phyloP scores from a whole-genome alignment of 2,329 filamentous ascomycete species.

The Bipolaris gigantea region DNA sequence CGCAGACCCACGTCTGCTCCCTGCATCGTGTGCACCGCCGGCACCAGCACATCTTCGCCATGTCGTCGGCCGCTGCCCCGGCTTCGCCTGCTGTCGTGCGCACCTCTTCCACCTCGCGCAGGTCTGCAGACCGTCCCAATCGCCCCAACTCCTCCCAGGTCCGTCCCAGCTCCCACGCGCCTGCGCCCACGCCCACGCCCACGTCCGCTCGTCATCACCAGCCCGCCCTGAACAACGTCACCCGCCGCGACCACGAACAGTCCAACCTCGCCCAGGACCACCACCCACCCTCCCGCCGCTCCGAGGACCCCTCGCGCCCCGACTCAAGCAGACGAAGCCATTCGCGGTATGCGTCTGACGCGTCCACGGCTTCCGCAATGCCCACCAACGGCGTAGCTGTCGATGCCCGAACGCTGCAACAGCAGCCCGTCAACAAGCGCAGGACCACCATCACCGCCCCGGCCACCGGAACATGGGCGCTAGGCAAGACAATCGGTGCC shows the following conservation, averaged over 20 bases:
- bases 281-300: constrained; percentile 59
- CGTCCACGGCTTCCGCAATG: constrained; percentile 43
- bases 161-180: constrained; percentile 32
- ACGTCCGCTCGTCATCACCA: constrained; percentile 45
- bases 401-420: constrained; percentile 30
- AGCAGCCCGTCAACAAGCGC: constrained; percentile 44
- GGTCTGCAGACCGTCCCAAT: constrained; percentile 38
- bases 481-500: constrained; percentile 95
- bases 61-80: constrained; percentile 45
- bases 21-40: constrained; percentile 22
- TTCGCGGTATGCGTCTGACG: constrained; percentile 51
- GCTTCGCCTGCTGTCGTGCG: constrained; percentile 50
- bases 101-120: constrained; percentile 36
- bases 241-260: constrained; percentile 74
- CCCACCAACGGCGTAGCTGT: constrained; percentile 43
- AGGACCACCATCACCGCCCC: constrained; percentile 85
- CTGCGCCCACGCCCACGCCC: constrained; percentile 20
- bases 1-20: constrained; percentile 26
- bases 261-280: constrained; percentile 61
- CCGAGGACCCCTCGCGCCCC: constrained; percentile 61
- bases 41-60: constrained; percentile 25
- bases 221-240: constrained; percentile 54
- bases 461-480: constrained; percentile 82
- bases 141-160: constrained; percentile 42
- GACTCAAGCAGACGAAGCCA: constrained; percentile 57